These are phyloP conservation scores for Exserohilum rostratum DNA, from an alignment of 2,329 filamentous ascomycete species.

Conservation along the genomic window DNA sequence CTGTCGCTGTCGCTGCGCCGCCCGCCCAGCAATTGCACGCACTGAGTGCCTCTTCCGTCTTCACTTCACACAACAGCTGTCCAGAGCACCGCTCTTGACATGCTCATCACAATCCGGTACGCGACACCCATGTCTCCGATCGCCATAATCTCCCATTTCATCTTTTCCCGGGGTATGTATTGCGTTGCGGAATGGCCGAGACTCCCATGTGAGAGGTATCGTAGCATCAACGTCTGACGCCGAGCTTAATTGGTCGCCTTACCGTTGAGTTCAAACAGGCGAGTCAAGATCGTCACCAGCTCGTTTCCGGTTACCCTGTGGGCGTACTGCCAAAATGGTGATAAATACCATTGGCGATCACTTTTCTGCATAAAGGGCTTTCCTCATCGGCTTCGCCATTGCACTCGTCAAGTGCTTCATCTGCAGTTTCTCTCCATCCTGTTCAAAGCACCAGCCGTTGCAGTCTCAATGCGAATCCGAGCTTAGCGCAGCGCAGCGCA, in stretches of 20 bases:
- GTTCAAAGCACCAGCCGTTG: constrained; percentile 5
- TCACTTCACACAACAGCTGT: too few relatives aligned
- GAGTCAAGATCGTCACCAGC: constrained; percentile 10
- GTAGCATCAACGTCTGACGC: background rate
- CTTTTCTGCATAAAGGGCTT: background rate
- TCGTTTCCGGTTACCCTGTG: constrained; percentile 1
- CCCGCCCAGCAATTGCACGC: too few relatives aligned
- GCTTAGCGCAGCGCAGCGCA: constrained; percentile 7
- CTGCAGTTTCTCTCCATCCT: background rate
- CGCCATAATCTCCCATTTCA: background rate
- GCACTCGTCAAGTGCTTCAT: background rate
- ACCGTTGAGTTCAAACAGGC: constrained; percentile 6
- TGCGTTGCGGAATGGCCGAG: constrained; percentile 6
- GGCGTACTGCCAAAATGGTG: background rate
- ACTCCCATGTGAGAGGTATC: constrained; percentile 1
- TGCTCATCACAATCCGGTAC: background rate
- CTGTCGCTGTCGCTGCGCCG: background rate
- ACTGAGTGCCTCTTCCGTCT: too few relatives aligned
- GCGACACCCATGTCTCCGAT: background rate
- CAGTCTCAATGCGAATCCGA: constrained; percentile 18
- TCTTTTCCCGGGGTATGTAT: background rate
- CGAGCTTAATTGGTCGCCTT: constrained; percentile 4
- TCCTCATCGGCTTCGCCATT: background rate
- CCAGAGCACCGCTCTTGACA: background rate
- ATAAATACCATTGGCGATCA: constrained; percentile 3